Percentiles rank a stretch among this genome's conserved stretches.
Conservation (phyloP, 2,329 filamentous ascomycete genomes). For the Pyrenophora seminiperda region DNA sequence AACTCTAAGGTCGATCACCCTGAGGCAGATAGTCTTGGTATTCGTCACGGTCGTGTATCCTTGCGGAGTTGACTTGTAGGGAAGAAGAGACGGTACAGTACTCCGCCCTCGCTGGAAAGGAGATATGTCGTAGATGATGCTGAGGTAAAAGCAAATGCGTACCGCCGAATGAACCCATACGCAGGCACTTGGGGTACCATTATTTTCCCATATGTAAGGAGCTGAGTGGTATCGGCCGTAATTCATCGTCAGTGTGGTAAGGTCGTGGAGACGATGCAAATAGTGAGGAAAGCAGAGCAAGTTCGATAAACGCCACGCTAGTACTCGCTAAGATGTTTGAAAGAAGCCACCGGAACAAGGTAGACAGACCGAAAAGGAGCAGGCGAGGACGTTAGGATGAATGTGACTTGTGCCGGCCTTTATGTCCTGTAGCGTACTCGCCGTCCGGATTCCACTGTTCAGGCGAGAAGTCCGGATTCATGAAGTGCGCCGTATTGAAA, state of each 20-base stretch:
- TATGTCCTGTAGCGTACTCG: slow-evolving; percentile 50
- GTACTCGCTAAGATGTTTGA: slow-evolving; percentile 45
- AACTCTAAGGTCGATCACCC: slow-evolving; percentile 48
- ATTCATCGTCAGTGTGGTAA: slow-evolving; percentile 34
- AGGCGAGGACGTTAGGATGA: slow-evolving; percentile 33
- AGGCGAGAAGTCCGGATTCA: slow-evolving; percentile 59
- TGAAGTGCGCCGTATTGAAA: slow-evolving; percentile 59
- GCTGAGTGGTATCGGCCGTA: slow-evolving; percentile 38
- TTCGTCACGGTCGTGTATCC: slow-evolving; percentile 45
- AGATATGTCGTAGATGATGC: slow-evolving; percentile 28
- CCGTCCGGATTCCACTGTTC: slow-evolving; percentile 58
- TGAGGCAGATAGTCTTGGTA: slow-evolving; percentile 48
- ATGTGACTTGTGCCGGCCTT: slow-evolving; percentile 46
- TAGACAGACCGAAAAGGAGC: slow-evolving; percentile 22
- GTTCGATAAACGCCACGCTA: slow-evolving; percentile 46
- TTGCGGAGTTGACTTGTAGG: slow-evolving; percentile 34
- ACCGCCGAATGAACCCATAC: slow-evolving; percentile 23
- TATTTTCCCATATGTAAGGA: slow-evolving; percentile 41
- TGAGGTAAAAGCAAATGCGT: slow-evolving; percentile 24
- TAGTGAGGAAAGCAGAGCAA: slow-evolving; percentile 36
- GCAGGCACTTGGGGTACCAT: slow-evolving; percentile 22
- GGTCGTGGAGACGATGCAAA: slow-evolving; percentile 39
- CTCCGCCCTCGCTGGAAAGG: slow-evolving; percentile 27
- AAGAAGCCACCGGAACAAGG: slow-evolving; percentile 33
- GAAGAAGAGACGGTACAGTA: slow-evolving; percentile 29